These are phyloP conservation scores for Magnolia kwangsiensis DNA, from an alignment of 164 flowering plant genomes.

Conservation along the genomic window DNA sequence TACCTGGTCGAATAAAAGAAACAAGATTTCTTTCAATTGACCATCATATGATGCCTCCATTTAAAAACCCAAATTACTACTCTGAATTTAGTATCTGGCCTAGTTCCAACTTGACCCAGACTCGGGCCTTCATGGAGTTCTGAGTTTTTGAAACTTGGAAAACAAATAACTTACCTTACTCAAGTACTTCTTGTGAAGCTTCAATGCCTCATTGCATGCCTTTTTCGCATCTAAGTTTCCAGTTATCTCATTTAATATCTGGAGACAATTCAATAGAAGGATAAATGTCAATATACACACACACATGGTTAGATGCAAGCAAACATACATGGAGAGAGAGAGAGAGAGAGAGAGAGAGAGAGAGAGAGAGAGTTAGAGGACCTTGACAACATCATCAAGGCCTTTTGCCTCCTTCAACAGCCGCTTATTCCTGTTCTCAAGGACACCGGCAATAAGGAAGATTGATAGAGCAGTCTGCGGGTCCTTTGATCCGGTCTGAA, in stretches of 20 bases:
- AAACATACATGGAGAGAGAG: not conserved
- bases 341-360: conserved; percentile 12
- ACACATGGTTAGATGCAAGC: not conserved
- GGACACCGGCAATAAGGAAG: conserved; percentile 81
- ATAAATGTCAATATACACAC: not conserved
- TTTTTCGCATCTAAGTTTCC: conserved; percentile 77
- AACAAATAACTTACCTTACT: conserved; percentile 30
- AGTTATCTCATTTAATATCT: conserved; percentile 75
- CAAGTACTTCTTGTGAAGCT: conserved; percentile 70
- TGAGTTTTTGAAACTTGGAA: not conserved
- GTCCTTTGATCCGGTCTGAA: conserved; percentile 45
- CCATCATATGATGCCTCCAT: too few species aligned
- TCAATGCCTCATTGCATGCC: conserved; percentile 71
- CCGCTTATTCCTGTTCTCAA: conserved; percentile 67
- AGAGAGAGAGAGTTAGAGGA: conserved; percentile 25
- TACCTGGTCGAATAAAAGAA: not conserved
- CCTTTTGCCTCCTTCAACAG: conserved; percentile 79
- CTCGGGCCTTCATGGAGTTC: too few species aligned
- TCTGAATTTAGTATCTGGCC: too few species aligned
- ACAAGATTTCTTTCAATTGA: not conserved
- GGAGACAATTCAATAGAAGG: conserved; percentile 8
- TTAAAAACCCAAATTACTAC: too few species aligned
- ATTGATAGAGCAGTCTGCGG: conserved; percentile 56
- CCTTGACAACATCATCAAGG: conserved; percentile 86
- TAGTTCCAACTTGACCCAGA: too few species aligned